Evolutionary conservation across 78 protist genomes (phyloP).

Genomic region (Polysphondylium violaceum): DNA sequence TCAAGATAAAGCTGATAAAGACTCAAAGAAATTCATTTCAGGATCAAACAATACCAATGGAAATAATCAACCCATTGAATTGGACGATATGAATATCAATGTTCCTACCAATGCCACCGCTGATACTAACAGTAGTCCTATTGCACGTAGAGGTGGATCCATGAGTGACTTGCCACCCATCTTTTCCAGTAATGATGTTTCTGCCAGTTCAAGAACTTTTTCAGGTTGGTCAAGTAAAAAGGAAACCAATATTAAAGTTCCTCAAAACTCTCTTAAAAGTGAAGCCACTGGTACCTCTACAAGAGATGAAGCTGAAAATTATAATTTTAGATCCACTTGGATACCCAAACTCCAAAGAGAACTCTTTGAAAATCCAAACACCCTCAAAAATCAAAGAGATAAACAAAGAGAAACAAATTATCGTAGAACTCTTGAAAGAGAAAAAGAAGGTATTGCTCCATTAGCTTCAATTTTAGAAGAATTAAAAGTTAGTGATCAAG

Average conservation of each 20-base stretch:
- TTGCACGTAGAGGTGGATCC: neutral
- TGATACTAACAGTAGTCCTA: neutral
- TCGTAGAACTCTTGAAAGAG: slow-evolving; percentile 51
- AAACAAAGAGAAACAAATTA: slow-evolving; percentile 44
- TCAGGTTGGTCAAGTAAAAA: slow-evolving; percentile 42
- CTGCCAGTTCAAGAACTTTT: slow-evolving; percentile 33
- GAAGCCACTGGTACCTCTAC: neutral
- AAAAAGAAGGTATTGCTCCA: slow-evolving; percentile 42
- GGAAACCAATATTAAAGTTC: neutral
- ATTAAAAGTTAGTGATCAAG: slow-evolving; percentile 24
- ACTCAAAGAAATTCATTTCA: neutral
- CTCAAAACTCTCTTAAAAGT: neutral
- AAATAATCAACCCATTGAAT: neutral
- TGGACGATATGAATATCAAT: slow-evolving; percentile 17
- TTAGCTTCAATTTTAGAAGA: slow-evolving; percentile 37
- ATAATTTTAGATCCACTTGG: slow-evolving; percentile 55
- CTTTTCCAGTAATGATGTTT: slow-evolving; percentile 8
- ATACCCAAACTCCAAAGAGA: slow-evolving; percentile 56
- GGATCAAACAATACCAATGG: slow-evolving; percentile 1
- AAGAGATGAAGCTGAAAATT: slow-evolving; percentile 1
- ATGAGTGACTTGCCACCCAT: slow-evolving; percentile 10
- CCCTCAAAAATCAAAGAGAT: neutral
- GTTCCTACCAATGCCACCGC: neutral
- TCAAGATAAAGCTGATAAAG: neutral
- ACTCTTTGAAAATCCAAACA: slow-evolving; percentile 57